Conservation (phyloP, 2,329 filamentous ascomycete genomes). For the Trichoderma koningiopsis region DNA sequence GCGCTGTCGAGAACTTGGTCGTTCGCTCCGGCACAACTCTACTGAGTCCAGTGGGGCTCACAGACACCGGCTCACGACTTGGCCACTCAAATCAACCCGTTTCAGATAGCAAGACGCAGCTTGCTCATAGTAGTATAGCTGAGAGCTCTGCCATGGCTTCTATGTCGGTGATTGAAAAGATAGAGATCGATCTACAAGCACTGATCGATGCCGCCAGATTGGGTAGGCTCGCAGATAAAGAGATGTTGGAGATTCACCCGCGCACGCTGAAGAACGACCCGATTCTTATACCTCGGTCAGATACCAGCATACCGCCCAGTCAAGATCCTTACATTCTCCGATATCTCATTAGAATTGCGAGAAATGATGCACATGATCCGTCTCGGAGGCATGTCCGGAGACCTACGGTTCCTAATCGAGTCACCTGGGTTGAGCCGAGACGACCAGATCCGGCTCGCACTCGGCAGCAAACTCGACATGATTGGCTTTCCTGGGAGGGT, state of each 20-base stretch:
- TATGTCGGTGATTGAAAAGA: constrained; percentile 16
- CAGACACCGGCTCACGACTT: background rate
- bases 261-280: constrained; percentile 45
- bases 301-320: constrained; percentile 42
- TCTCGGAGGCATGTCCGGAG: constrained; percentile 21
- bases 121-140: constrained; percentile 6
- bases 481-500: constrained; percentile 31
- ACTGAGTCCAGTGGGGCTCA: background rate
- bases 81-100: background rate
- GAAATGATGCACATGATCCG: background rate
- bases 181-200: constrained; percentile 36
- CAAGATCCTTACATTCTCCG: constrained; percentile 42
- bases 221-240: constrained; percentile 33
- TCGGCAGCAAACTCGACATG: constrained; percentile 8
- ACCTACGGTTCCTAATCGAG: constrained; percentile 21
- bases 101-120: background rate
- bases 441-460: constrained; percentile 27
- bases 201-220: constrained; percentile 39
- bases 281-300: constrained; percentile 37
- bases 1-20: constrained; percentile 31
- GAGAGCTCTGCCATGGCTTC: constrained; percentile 2
- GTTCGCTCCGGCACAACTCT: constrained; percentile 3
- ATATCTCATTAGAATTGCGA: constrained; percentile 31
- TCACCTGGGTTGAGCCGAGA: constrained; percentile 31
- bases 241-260: constrained; percentile 45